These are phyloP conservation scores for Ogataea philodendri DNA, from an alignment of 805 yeast genomes.

Conservation along the genomic window DNA sequence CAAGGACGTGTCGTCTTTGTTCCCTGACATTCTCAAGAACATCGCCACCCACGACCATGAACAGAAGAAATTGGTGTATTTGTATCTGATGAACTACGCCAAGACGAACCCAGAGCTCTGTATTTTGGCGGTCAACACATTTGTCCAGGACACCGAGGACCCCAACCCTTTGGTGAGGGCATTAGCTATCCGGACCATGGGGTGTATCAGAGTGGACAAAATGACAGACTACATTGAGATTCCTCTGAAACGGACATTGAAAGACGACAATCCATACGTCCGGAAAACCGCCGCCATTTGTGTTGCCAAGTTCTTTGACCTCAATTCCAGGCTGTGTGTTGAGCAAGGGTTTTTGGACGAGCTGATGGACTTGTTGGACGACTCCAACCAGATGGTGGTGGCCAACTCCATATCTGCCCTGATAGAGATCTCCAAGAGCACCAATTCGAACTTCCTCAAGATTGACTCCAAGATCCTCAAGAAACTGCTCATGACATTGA, in stretches of 20 bases:
- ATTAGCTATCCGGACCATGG: slow-evolving; percentile 97
- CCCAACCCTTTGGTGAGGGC: slow-evolving; percentile 96
- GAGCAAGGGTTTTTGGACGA: slow-evolving; percentile 82
- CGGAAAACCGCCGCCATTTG: slow-evolving; percentile 97
- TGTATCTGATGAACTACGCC: slow-evolving; percentile 96
- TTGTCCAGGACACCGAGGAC: slow-evolving; percentile 92
- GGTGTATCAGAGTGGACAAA: slow-evolving; percentile 92
- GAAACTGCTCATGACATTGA: slow-evolving; percentile 76
- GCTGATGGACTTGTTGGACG: slow-evolving; percentile 67
- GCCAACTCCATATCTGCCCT: slow-evolving; percentile 90
- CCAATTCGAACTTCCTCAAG: slow-evolving; percentile 33
- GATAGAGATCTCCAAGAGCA: slow-evolving; percentile 58
- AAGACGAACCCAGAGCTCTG: slow-evolving; percentile 94
- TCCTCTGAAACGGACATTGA: slow-evolving; percentile 79
- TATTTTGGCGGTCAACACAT: slow-evolving; percentile 94
- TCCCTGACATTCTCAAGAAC: slow-evolving; percentile 94
- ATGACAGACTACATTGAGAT: slow-evolving; percentile 93
- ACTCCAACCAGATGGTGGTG: slow-evolving; percentile 94
- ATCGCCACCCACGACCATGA: slow-evolving; percentile 96
- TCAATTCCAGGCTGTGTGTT: slow-evolving; percentile 74
- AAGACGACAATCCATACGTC: slow-evolving; percentile 95
- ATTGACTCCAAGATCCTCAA: slow-evolving; percentile 45
- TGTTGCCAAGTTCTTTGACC: slow-evolving; percentile 90
- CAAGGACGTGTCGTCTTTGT: slow-evolving; percentile 89
- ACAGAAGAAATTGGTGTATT: slow-evolving; percentile 92